phyloP scores from a whole-genome alignment of 768 basidiomycete species.

The Tephrocybe sp. region DNA sequence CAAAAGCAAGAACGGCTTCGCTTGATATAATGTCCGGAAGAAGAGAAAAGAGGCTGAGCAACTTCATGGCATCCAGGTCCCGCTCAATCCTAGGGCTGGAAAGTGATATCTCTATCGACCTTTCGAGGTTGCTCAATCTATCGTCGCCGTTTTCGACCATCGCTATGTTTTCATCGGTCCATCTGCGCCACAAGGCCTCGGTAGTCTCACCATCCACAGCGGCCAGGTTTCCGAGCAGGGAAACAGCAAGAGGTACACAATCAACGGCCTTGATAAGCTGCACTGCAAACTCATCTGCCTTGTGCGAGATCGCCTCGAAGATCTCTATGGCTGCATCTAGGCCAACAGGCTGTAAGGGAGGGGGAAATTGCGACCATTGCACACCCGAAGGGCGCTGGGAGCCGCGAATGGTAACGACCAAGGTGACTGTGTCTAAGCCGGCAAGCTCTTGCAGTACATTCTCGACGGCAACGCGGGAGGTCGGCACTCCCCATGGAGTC shows the following conservation, averaged over 20 bases:
- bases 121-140: slow-evolving; percentile 28
- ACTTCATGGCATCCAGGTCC: slow-evolving; percentile 22
- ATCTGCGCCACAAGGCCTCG: slow-evolving; percentile 27
- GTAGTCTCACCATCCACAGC: slow-evolving; percentile 30
- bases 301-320: slow-evolving; percentile 24
- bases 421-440: slow-evolving; percentile 16
- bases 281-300: slow-evolving; percentile 20
- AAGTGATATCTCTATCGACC: slow-evolving; percentile 31
- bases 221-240: slow-evolving; percentile 30
- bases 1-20: slow-evolving; percentile 16
- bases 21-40: slow-evolving; percentile 29
- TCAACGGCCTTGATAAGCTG: slow-evolving; percentile 29
- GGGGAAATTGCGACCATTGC: slow-evolving; percentile 22
- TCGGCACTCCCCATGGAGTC: slow-evolving; percentile 29
- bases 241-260: slow-evolving; percentile 33
- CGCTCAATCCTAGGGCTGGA: slow-evolving; percentile 25
- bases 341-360: slow-evolving; percentile 27
- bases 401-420: slow-evolving; percentile 31
- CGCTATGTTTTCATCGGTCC: slow-evolving; percentile 26
- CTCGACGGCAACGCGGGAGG: slow-evolving; percentile 25
- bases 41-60: slow-evolving; percentile 27
- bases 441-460: slow-evolving; percentile 21
- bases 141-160: slow-evolving; percentile 29
- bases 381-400: slow-evolving; percentile 27
- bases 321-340: slow-evolving; percentile 23